Conservation (phyloP, 1,139 yeast genomes). For the Geotrichum bryndzae region DNA sequence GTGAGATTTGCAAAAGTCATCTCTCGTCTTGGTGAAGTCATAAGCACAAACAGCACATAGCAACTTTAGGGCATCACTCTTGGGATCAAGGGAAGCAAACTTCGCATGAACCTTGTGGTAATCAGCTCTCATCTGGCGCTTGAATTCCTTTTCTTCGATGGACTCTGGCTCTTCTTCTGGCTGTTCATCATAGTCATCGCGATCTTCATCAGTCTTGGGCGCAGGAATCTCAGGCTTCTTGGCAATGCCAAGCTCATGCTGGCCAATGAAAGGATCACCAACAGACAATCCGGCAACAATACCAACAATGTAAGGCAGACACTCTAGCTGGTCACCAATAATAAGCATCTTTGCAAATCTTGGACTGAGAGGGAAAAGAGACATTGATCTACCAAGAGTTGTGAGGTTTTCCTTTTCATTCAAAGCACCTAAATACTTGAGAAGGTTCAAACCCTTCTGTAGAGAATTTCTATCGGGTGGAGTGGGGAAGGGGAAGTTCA, state of each 20-base stretch:
- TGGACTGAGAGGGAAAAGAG: constrained; percentile 88
- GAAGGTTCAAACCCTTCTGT: constrained; percentile 57
- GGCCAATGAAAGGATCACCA: constrained; percentile 82
- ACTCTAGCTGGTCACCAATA: constrained; percentile 79
- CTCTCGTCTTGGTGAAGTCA: constrained; percentile 50
- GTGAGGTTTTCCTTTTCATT: constrained; percentile 53
- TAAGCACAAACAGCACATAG: constrained; percentile 84
- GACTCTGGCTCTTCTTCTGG: constrained; percentile 31
- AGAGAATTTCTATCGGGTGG: constrained; percentile 69
- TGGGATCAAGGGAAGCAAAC: constrained; percentile 62
- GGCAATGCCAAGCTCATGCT: constrained; percentile 59
- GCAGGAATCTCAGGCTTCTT: constrained; percentile 23
- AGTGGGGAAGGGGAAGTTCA: constrained; percentile 95
- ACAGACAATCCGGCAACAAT: constrained; percentile 90
- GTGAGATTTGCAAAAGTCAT: constrained; percentile 48
- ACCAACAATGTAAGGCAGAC: constrained; percentile 82
- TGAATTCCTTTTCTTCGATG: constrained; percentile 38
- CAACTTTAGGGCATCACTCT: constrained; percentile 68
- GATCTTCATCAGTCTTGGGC: constrained; percentile 27
- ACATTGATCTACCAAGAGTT: constrained; percentile 76
- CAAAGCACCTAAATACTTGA: constrained; percentile 76
- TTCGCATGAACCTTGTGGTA: constrained; percentile 52
- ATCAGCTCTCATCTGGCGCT: constrained; percentile 43
- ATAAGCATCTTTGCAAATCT: constrained; percentile 85
- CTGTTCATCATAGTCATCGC: constrained; percentile 21